phyloP scores from a whole-genome alignment of 768 basidiomycete genomes.

The Hygrophoropsis aurantiaca region DNA sequence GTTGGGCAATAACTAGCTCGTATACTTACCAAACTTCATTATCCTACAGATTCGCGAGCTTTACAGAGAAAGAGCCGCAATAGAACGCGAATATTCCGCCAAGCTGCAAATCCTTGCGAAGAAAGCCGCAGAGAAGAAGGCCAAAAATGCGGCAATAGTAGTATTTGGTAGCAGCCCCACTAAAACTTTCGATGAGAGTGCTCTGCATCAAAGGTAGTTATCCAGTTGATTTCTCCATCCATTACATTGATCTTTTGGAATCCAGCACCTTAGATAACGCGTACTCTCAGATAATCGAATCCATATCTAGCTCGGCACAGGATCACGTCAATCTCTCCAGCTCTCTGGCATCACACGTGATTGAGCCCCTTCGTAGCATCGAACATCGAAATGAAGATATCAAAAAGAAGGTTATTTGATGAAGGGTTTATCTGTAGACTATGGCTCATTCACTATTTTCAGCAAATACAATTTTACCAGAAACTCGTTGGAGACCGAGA shows the following conservation, averaged over 20 bases:
- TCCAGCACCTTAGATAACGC: slow-evolving; percentile 72
- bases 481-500: slow-evolving; percentile 73
- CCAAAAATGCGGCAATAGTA: slow-evolving; percentile 50
- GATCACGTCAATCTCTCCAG: slow-evolving; percentile 73
- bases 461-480: slow-evolving; percentile 73
- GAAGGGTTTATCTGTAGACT: too few relatives aligned
- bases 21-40: too few relatives aligned
- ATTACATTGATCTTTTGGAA: slow-evolving; percentile 14
- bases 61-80: slow-evolving; percentile 59
- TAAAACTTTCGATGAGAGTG: slow-evolving; percentile 55
- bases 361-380: slow-evolving; percentile 59
- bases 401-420: slow-evolving; percentile 66
- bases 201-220: slow-evolving; percentile 55
- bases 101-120: slow-evolving; percentile 67
- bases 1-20: slow-evolving; percentile 1
- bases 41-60: slow-evolving; percentile 69
- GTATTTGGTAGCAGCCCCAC: slow-evolving; percentile 70
- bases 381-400: slow-evolving; percentile 64
- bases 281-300: slow-evolving; percentile 64
- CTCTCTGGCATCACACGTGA: slow-evolving; percentile 53
- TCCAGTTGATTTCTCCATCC: slow-evolving; percentile 1
- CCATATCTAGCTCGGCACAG: slow-evolving; percentile 59
- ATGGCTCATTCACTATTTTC: slow-evolving; percentile 15
- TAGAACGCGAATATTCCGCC: slow-evolving; percentile 78
- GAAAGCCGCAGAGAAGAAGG: slow-evolving; percentile 72